Evolutionary conservation across 176 grass and related monocot genomes (phyloP).

Genomic region (Paspalum vaginatum): DNA sequence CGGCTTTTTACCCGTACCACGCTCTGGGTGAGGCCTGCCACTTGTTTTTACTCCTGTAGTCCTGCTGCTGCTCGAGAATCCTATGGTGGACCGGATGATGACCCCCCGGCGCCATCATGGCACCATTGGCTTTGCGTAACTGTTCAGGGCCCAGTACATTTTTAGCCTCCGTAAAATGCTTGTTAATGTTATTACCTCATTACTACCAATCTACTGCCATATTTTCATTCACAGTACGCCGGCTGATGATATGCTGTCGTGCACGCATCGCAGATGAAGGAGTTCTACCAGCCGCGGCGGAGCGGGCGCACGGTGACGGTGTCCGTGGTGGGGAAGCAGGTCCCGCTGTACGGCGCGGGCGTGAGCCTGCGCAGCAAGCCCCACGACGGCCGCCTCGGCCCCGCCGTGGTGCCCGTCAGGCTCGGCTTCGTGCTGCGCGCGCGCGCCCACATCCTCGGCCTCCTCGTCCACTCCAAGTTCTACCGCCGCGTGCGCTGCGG

Average conservation of each 20-base stretch:
- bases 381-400: slow-evolving; percentile 63
- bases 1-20: not conserved
- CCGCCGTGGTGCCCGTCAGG: slow-evolving; percentile 68
- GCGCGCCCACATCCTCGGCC: slow-evolving; percentile 84
- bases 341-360: slow-evolving; percentile 92
- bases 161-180: not conserved
- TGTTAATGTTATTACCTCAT: no score
- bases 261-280: slow-evolving; percentile 65
- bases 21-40: not conserved
- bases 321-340: slow-evolving; percentile 70
- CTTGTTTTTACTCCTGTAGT: not conserved
- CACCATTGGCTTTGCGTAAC: not conserved
- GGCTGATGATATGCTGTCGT: no score
- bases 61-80: slow-evolving; percentile 24
- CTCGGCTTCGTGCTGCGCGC: slow-evolving; percentile 72
- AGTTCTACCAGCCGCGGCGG: slow-evolving; percentile 84
- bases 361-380: slow-evolving; percentile 72
- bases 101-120: slow-evolving; percentile 28
- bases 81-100: slow-evolving; percentile 35
- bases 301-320: slow-evolving; percentile 68
- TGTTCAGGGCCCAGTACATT: not conserved
- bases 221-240: no score
- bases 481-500: slow-evolving; percentile 71
- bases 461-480: slow-evolving; percentile 93
- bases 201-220: no score